Conservation (phyloP, 2,329 filamentous ascomycete species). For the Nannizziopsis barbatae region DNA sequence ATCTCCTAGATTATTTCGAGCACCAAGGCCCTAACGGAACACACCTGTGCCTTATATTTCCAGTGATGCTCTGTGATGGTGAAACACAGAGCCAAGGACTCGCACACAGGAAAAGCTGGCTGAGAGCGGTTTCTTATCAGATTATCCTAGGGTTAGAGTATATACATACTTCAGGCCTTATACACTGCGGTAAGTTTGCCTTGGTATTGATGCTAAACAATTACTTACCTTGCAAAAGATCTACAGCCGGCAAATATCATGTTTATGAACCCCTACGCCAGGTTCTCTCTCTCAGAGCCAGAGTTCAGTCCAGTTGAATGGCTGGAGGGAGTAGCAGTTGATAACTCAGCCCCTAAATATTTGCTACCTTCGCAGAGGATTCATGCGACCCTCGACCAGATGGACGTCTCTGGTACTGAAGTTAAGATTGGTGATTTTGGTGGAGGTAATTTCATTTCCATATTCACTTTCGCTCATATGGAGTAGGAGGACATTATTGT, state of each 20-base stretch:
- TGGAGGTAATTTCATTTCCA: conserved; percentile 16
- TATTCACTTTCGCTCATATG: not conserved
- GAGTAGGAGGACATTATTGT: not conserved
- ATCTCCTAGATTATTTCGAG: conserved; percentile 20
- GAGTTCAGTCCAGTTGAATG: no score
- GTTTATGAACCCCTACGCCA: conserved; percentile 3
- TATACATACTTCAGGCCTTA: conserved; percentile 15
- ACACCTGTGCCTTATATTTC: conserved; percentile 21
- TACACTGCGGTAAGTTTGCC: conserved; percentile 17
- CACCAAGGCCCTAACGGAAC: conserved; percentile 19
- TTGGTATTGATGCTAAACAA: conserved; percentile 1
- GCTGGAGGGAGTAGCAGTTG: conserved; percentile 8
- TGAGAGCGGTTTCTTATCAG: conserved; percentile 16
- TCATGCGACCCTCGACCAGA: conserved; percentile 14
- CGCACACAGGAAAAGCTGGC: conserved; percentile 13
- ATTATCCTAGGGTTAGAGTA: conserved; percentile 17
- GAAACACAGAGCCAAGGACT: conserved; percentile 15
- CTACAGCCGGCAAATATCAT: conserved; percentile 20
- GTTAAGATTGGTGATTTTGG: conserved; percentile 20
- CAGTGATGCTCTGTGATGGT: conserved; percentile 20
- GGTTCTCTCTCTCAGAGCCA: not conserved
- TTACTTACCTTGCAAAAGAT: conserved; percentile 13
- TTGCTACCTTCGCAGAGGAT: conserved; percentile 17
- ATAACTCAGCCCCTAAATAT: conserved; percentile 18
- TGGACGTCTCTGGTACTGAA: conserved; percentile 12